A percentile compares a stretch with the other conserved stretches of the same genome.
These are phyloP conservation scores for Aspergillus mulundensis DNA, from an alignment of 495 filamentous ascomycete species.

Conservation along the genomic window DNA sequence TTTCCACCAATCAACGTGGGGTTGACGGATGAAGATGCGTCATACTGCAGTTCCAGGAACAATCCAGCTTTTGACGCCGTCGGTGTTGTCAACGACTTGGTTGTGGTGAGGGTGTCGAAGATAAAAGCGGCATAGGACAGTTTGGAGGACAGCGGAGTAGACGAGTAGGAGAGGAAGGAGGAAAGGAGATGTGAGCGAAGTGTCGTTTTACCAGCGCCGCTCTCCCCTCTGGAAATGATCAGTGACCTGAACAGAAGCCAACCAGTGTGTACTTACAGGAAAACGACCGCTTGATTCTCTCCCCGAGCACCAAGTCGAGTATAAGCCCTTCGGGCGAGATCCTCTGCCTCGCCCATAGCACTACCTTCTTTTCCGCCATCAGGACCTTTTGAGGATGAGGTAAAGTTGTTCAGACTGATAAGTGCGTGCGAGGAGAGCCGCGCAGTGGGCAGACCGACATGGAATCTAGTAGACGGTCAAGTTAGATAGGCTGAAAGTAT, in stretches of 20 bases:
- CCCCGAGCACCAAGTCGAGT: conserved; percentile 80
- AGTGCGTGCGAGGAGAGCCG: conserved; percentile 86
- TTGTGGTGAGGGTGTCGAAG: conserved; percentile 93
- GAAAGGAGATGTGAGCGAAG: conserved; percentile 83
- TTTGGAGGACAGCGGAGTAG: conserved; percentile 88
- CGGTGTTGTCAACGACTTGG: conserved; percentile 93
- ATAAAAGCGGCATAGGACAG: conserved; percentile 89
- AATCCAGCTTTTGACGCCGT: conserved; percentile 94
- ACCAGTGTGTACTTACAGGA: conserved; percentile 60
- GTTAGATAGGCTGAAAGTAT: not conserved
- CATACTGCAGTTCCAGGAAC: conserved; percentile 94
- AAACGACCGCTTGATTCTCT: conserved; percentile 89
- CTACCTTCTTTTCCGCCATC: conserved; percentile 84
- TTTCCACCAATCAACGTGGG: conserved; percentile 90
- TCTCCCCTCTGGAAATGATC: conserved; percentile 68
- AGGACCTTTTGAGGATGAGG: conserved; percentile 77
- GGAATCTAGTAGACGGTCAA: conserved; percentile 53
- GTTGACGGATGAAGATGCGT: conserved; percentile 73
- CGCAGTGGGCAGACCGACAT: conserved; percentile 81
- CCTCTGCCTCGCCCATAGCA: conserved; percentile 82
- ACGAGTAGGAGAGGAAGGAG: conserved; percentile 77
- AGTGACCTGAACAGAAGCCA: not conserved
- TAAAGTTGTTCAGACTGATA: conserved; percentile 89
- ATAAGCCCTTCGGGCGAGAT: conserved; percentile 79
- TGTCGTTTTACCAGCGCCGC: conserved; percentile 92